Base-by-base conservation (phyloP, 345 rosid species). In the Populus ilicifolia region DNA sequence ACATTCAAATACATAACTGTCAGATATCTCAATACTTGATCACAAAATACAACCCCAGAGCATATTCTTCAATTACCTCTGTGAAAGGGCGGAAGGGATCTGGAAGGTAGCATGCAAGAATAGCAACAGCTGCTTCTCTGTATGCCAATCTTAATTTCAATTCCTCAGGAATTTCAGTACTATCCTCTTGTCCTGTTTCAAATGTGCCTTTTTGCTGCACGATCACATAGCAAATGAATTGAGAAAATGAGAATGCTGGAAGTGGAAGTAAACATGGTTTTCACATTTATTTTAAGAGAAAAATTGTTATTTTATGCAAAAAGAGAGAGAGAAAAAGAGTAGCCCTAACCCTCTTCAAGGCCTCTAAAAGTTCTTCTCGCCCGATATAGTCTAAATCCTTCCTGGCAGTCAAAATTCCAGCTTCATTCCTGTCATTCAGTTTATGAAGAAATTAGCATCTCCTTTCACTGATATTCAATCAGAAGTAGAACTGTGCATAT, bases 381-480 rank as follows among this genome's bases (percentile, higher is more conserved):
- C 97, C 99, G 77, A 95, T 95, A 84, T 82, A 86, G 79, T 92
- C 97, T 69, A 88, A 85, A 84, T 95, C 99, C 83, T 95, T 92
- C 83, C 99, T 89, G 52, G 99, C 98, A 78, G 97, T 93, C 88
- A 93, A 90, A 80, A 95, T 95, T 85, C 96, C 99, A 77, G 99
- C 98, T 87, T 95, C 99, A 81, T 93, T 95, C 88, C 98, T 95
- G 86, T 48, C 68, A 78, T 68, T 74, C 73, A 84, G 77, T 69
- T 64, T 76, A 65, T 62, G 12, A 27, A 74, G 81, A 75, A 30
- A 77, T 87, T 72, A 88, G 84, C 52, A 67, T 33, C 69, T 46
- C 59, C 46, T 23, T 46, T 30, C 4, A 59, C 61, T 61, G 62
- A 64, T 33, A n/a, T 75, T 62, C 33, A 78, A 48, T 25, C 39